Percentiles rank a stretch among this genome's conserved stretches.
Conservation (phyloP, 2,329 filamentous ascomycete genomes). For the Beauveria sp. region DNA sequence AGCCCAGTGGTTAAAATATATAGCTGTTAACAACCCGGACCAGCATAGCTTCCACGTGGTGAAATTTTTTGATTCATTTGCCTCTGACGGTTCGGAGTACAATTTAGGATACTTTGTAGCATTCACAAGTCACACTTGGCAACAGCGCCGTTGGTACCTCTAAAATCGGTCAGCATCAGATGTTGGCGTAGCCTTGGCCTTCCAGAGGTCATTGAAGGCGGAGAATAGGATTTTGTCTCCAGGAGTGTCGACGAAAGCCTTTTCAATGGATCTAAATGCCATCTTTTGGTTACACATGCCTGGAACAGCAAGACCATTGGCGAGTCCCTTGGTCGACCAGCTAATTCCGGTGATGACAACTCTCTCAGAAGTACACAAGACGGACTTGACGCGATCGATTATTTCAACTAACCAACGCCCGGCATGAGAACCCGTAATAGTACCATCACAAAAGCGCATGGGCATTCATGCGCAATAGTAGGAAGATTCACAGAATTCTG, state of each 20-base stretch:
- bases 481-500: constrained; percentile 61
- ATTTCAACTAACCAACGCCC: constrained; percentile 60
- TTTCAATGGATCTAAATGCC: constrained; percentile 59
- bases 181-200: constrained; percentile 52
- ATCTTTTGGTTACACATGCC: constrained; percentile 55
- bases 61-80: no score
- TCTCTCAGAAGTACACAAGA: constrained; percentile 43
- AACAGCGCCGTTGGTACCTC: constrained; percentile 39
- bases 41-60: not conserved
- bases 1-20: not conserved
- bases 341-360: constrained; percentile 76
- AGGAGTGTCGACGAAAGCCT: constrained; percentile 43
- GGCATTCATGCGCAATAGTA: constrained; percentile 75
- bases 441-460: constrained; percentile 75
- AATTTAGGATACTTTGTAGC: not conserved
- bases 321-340: constrained; percentile 64
- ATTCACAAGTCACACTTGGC: constrained; percentile 10
- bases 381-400: constrained; percentile 35
- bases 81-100: not conserved
- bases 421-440: constrained; percentile 49
- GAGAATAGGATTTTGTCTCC: constrained; percentile 63
- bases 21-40: not conserved
- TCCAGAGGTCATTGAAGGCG: constrained; percentile 74
- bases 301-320: constrained; percentile 63
- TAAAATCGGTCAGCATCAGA: constrained; percentile 71